These are phyloP conservation scores for Emmonsiellopsis sp. DNA, from an alignment of 2,329 filamentous ascomycete genomes.

Conservation along the genomic window DNA sequence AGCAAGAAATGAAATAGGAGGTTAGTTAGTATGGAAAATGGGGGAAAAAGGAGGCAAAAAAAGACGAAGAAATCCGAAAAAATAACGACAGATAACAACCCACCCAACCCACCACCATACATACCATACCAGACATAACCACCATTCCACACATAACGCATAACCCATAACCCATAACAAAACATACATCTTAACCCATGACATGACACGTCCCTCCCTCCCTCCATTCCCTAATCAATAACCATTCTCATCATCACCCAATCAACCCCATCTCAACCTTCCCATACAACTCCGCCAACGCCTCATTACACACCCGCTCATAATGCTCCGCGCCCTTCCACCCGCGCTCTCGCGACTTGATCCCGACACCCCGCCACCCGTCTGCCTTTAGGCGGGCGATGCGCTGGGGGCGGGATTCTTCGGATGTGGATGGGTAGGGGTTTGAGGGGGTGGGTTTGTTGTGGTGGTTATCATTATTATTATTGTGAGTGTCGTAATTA, in stretches of 20 bases:
- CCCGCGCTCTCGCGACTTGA: constrained; percentile 21
- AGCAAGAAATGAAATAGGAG: too few species aligned
- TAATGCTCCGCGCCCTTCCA: constrained; percentile 33
- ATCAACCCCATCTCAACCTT: constrained; percentile 1
- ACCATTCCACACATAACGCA: too few species aligned
- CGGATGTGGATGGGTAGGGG: background rate
- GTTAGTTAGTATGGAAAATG: too few species aligned
- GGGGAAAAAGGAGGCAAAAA: too few species aligned
- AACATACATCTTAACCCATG: too few species aligned
- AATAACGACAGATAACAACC: too few species aligned
- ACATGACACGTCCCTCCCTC: too few species aligned
- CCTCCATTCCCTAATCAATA: too few species aligned
- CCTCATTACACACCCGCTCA: constrained; percentile 25
- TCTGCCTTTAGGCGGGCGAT: constrained; percentile 26
- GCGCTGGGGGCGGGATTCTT: constrained; percentile 18
- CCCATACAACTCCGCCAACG: constrained; percentile 29
- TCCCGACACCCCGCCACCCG: constrained; percentile 30
- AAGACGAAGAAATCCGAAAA: too few species aligned
- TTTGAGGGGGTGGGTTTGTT: background rate
- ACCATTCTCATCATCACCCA: background rate
- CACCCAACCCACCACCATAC: too few species aligned
- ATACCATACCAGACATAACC: too few species aligned
- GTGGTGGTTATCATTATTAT: background rate
- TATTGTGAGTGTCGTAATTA: constrained; percentile 5
- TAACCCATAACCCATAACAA: too few species aligned